Base-by-base conservation (phyloP, 2,329 filamentous ascomycete genomes). In the Claviceps capensis region DNA sequence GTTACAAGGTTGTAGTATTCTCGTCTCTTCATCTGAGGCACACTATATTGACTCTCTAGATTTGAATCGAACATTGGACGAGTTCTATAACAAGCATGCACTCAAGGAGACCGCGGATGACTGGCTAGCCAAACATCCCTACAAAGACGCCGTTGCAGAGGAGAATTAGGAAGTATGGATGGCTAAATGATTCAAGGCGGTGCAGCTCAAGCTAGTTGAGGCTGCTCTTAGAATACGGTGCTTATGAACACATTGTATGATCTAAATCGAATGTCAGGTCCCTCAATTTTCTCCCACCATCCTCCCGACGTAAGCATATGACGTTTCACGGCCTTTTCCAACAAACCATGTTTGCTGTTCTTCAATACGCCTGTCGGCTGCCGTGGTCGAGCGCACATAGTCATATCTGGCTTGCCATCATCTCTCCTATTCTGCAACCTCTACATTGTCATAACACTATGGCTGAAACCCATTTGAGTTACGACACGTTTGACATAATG, bases 11-110 rank as follows among this genome's bases (percentile, higher is more conserved):
- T 11, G 19, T 17, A 11, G n/a, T 19, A 22, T 44, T 14, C n/a
- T 44, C 8, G 41, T 11, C 38, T 9, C 9, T 5, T 2, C 5
- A 9, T 9, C 3, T 1, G 19, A 38, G 14, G 13, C n/a, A 30
- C 48, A 19, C 17, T 41, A 9, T 44, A 23, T 19, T 54, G 23
- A 57, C 16, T 17, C 8, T 8, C 5, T 22, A 57, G 55, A 57
- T 5, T 17, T 58, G 36, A 59, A 57, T 14, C 37, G 44, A 23
- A 38, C 46, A 13, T 17, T 58, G 34, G 52, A 59, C 34, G 49
- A 54, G 2, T 56, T 55, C 30, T 59, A 38, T 6, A 47, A 45
- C 4, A 34, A 53, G 40, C 13, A 52, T 22, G 54, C 54, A 7
- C 30, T 11, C 1, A 55, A 47, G 17, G 52, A 54, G 22, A 50